These are phyloP conservation scores for Amanita molliuscula DNA, from an alignment of 768 basidiomycete species.

Conservation along the genomic window DNA sequence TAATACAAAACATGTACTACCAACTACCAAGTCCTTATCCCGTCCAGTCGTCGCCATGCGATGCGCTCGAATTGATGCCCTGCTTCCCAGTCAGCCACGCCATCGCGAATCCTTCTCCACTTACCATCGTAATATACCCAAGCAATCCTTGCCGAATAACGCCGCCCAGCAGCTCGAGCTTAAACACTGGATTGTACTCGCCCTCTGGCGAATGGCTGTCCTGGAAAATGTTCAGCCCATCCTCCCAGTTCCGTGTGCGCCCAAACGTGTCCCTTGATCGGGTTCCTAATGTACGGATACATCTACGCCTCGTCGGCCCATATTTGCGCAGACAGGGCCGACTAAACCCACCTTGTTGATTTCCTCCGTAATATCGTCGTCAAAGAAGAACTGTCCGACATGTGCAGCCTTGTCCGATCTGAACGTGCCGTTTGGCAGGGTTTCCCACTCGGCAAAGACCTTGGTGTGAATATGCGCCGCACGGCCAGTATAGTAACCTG, in stretches of 20 bases:
- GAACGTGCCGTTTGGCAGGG: conserved; percentile 34
- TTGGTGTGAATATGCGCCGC: conserved; percentile 47
- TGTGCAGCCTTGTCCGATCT: conserved; percentile 32
- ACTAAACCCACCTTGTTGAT: conserved; percentile 31
- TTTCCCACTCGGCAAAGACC: conserved; percentile 39
- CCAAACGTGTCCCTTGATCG: conserved; percentile 33
- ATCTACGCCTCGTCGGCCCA: conserved; percentile 19
- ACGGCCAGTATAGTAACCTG: conserved; percentile 47
- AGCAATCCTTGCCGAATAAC: conserved; percentile 39
- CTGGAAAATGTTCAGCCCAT: conserved; percentile 44
- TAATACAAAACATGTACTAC: background rate
- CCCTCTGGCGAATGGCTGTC: conserved; percentile 38
- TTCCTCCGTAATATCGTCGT: conserved; percentile 38
- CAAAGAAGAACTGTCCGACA: conserved; percentile 48
- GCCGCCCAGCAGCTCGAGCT: conserved; percentile 37
- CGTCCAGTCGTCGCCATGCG: conserved; percentile 26
- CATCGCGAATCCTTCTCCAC: conserved; percentile 4
- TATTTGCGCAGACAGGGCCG: background rate
- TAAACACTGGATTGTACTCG: conserved; percentile 43
- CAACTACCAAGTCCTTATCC: background rate
- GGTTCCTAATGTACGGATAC: conserved; percentile 42
- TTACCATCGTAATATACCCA: conserved; percentile 48
- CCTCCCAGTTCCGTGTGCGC: conserved; percentile 41
- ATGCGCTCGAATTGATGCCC: conserved; percentile 31
- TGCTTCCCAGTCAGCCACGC: conserved; percentile 7